Evolutionary conservation across 371 early-diverging fungal genomes (phyloP), one percentile per base, ranked within the genome.

Genomic region (Coemansia sp.): DNA sequence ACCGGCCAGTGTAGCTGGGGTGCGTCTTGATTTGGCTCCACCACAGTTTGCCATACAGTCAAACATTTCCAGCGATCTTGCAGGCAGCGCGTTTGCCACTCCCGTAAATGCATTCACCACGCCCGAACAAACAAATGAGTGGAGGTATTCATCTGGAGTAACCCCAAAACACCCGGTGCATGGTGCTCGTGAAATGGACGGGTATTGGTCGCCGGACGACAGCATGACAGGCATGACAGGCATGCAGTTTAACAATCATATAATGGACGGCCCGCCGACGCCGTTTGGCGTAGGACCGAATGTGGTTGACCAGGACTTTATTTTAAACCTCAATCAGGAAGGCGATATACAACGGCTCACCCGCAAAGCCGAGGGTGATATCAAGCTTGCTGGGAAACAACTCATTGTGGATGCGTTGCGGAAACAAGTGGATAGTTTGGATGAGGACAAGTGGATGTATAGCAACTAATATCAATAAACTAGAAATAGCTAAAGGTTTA

Each of bases 391-490:
- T 2, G 63, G 75, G 62, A 71, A 68, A 54, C 60, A 55, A 2
- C 53, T 71, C 12, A 59, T 51, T 3, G 71, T 75, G 75, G 28
- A 53, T 42, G 28, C 18, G 9, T 40, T 75, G 23, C 26, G 61
- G 9, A 55, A 61, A 12, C 72, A 75, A 20, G 61, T 72, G 12
- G 68, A 47, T 12, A 56, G 71, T 6, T 44, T 75, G 14, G 64
- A 64, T 0, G 61, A 71, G 2, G 75, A 75, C 58, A 54, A 57
- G 12, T 75, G 75, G 75, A 63, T 75, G 61, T 71, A 26, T 54
- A 12, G 23, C 25, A 26, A 14, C 16, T 54, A 14, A 14, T 14
- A 54, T 2, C 9, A 54, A 21, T 26, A 23, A 54, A 28, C 16
- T 9, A 25, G 28, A 21, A 54, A 18, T 5, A 37, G 37, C 37